Percentiles rank a stretch among this genome's conserved stretches.
These are phyloP conservation scores for Plantago elongata DNA, from an alignment of 257 asterid genomes.

Conservation along the genomic window DNA sequence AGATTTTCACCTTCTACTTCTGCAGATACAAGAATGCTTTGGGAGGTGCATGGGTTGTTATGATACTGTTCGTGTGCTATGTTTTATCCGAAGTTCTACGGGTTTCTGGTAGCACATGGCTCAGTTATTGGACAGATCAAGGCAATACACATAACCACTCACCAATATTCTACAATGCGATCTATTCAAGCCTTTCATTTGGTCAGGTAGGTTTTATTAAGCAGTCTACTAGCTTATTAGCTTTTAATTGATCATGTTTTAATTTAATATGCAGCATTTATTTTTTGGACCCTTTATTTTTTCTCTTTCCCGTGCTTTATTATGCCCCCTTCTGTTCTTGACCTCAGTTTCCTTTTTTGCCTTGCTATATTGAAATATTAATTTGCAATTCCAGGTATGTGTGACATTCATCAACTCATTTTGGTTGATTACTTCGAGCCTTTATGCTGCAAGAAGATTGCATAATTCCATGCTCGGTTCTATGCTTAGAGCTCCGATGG, in stretches of 20 bases:
- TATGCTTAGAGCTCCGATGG: slow-evolving; percentile 95
- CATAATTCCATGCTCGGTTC: slow-evolving; percentile 76
- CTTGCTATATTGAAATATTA: slow-evolving; percentile 3
- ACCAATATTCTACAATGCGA: slow-evolving; percentile 59
- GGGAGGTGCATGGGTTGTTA: slow-evolving; percentile 89
- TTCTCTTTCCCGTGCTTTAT: background rate
- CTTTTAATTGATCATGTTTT: background rate
- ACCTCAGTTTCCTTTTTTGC: background rate
- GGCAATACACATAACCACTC: slow-evolving; percentile 34
- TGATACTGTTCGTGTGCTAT: slow-evolving; percentile 61
- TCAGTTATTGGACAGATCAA: slow-evolving; percentile 78
- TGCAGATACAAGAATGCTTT: slow-evolving; percentile 83
- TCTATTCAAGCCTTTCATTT: slow-evolving; percentile 62
- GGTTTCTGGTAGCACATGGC: slow-evolving; percentile 90
- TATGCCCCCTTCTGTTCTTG: slow-evolving; percentile 4
- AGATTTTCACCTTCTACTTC: slow-evolving; percentile 14
- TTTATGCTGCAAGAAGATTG: slow-evolving; percentile 74
- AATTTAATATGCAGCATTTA: no score
- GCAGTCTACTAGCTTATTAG: background rate
- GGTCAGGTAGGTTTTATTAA: slow-evolving; percentile 57
- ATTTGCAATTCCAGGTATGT: slow-evolving; percentile 50
- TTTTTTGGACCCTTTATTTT: background rate
- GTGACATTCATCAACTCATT: slow-evolving; percentile 71
- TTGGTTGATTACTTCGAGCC: slow-evolving; percentile 93
- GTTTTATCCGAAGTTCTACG: slow-evolving; percentile 59